These are phyloP conservation scores for Nakazawaea peltata DNA, from an alignment of 805 yeast genomes.

Conservation along the genomic window DNA sequence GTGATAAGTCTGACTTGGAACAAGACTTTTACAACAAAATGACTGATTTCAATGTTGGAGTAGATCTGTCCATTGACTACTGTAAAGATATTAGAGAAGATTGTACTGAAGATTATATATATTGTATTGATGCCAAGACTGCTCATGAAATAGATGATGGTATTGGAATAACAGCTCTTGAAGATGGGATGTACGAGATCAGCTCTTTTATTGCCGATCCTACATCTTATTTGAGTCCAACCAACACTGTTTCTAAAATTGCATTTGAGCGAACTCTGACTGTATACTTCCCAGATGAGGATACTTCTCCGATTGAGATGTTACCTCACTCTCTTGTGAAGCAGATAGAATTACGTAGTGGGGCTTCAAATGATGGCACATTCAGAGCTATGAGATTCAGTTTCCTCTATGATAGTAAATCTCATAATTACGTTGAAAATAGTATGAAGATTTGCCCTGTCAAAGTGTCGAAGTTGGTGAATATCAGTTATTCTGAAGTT, in stretches of 20 bases:
- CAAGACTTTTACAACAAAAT: slow-evolving; percentile 30
- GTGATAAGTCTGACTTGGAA: slow-evolving; percentile 34
- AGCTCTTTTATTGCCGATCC: slow-evolving; percentile 87
- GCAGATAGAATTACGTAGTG: slow-evolving; percentile 37
- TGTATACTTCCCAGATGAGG: slow-evolving; percentile 51
- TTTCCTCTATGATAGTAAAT: slow-evolving; percentile 20
- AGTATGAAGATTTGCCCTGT: slow-evolving; percentile 32
- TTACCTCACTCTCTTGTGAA: slow-evolving; percentile 51
- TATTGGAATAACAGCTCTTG: slow-evolving; percentile 41
- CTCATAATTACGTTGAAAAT: slow-evolving; percentile 15
- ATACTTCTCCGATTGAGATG: slow-evolving; percentile 55
- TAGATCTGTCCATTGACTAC: background rate
- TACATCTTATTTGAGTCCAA: slow-evolving; percentile 46
- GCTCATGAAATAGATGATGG: slow-evolving; percentile 97
- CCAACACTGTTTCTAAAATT: slow-evolving; percentile 31
- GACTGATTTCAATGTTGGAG: background rate
- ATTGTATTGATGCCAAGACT: slow-evolving; percentile 71
- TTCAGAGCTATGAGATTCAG: slow-evolving; percentile 42
- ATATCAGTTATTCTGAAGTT: slow-evolving; percentile 58
- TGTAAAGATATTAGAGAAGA: slow-evolving; percentile 24
- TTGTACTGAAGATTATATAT: slow-evolving; percentile 44
- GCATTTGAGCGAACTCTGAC: slow-evolving; percentile 62
- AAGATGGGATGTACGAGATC: slow-evolving; percentile 30
- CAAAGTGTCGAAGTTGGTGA: slow-evolving; percentile 34
- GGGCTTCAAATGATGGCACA: slow-evolving; percentile 26